These are phyloP conservation scores for Verticillium klebahnii DNA, from an alignment of 2,329 filamentous ascomycete species.

Conservation along the genomic window DNA sequence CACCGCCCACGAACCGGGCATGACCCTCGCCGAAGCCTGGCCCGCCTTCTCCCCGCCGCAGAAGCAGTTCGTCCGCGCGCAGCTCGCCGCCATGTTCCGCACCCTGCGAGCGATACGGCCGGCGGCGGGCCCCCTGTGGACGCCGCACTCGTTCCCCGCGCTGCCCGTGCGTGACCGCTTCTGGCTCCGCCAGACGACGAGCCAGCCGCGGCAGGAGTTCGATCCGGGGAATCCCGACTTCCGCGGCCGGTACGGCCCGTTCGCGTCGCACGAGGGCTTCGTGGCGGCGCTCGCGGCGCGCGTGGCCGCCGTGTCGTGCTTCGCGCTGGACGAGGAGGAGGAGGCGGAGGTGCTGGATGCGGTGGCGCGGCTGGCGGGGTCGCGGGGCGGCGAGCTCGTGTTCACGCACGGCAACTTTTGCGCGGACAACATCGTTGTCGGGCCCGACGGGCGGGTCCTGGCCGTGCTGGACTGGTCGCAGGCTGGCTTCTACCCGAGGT, in stretches of 20 bases:
- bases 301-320: background rate
- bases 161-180: background rate
- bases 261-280: background rate
- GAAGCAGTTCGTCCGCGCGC: background rate
- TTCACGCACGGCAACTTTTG: slow-evolving; percentile 10
- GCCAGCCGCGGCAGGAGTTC: background rate
- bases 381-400: background rate
- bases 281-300: background rate
- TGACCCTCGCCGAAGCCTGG: background rate
- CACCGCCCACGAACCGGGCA: background rate
- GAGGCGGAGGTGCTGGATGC: background rate
- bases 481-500: slow-evolving; percentile 8
- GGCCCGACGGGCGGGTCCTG: background rate
- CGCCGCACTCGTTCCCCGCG: background rate
- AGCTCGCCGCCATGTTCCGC: background rate
- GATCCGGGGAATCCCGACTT: background rate
- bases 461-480: slow-evolving; percentile 9
- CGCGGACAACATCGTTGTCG: slow-evolving; percentile 6
- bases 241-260: background rate
- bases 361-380: background rate
- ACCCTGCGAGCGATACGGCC: background rate
- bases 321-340: background rate
- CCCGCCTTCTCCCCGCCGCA: background rate
- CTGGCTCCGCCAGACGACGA: background rate
- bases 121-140: background rate